Evolutionary conservation across 2,329 filamentous ascomycete species (phyloP).

Genomic region (Penicillium sp.): DNA sequence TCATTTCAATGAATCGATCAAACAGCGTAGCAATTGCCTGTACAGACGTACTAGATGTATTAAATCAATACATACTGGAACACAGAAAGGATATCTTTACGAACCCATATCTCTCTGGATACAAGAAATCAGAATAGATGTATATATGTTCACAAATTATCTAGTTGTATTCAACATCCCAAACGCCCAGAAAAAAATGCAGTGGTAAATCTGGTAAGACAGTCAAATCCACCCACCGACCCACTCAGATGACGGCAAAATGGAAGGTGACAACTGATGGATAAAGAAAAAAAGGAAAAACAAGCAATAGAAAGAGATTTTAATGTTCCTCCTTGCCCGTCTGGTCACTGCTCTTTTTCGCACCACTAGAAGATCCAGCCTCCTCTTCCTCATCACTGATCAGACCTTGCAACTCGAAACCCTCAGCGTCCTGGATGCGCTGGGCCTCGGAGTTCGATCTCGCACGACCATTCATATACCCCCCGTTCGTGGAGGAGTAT

Average conservation of each 20-base stretch:
- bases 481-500: conserved; percentile 20
- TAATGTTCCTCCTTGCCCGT: conserved; percentile 22
- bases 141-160: conserved; percentile 1
- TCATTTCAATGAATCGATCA: too few relatives aligned
- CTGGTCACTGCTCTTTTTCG: conserved; percentile 41
- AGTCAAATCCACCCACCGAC: background rate
- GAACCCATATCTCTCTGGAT: too few relatives aligned
- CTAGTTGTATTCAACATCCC: background rate
- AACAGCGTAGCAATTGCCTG: too few relatives aligned
- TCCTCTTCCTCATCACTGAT: conserved; percentile 85
- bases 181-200: background rate
- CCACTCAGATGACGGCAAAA: background rate
- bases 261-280: background rate
- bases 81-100: too few relatives aligned
- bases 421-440: conserved; percentile 78
- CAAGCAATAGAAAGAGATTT: background rate
- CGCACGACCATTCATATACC: conserved; percentile 50
- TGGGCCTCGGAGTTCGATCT: conserved; percentile 42
- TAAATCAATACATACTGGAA: too few relatives aligned
- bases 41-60: too few relatives aligned
- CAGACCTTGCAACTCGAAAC: conserved; percentile 90
- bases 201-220: background rate
- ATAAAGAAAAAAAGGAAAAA: background rate
- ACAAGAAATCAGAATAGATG: too few relatives aligned
- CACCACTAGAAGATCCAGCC: conserved; percentile 29